Evolutionary conservation across 202 grass and related monocot genomes (phyloP), one percentile per base, ranked within the genome.

Genomic region (Setaria viridis): DNA sequence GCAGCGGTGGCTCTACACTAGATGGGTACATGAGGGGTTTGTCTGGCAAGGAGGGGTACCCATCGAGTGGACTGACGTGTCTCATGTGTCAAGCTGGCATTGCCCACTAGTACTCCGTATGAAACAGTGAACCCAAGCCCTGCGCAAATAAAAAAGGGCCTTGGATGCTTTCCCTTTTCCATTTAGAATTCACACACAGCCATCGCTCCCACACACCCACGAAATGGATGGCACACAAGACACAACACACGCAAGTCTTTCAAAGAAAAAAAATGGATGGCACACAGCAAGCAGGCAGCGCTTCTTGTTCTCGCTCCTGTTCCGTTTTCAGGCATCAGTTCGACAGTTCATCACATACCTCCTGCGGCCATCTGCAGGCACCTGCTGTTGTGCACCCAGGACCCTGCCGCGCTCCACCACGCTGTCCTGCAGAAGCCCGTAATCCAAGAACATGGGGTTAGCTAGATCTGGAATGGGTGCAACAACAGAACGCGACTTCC

Each of bases 151-250:
- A 82, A 74, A 76, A 67, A 54, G 16, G 77, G 74, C 88, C 62
- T 89, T 83, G 92, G 87, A 94, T 91, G 81, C 81, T 75, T 88
- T 67, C 80, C 77, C 47, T 68, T 89, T 85, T 82, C n/a, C 17
- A 45, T 60, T 45, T 54, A 74, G 67, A 68, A 80, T 51, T 72
- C 43, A 42, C 71, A 34, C 25, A 45, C 37, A 72, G 76, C 21
- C 46, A 45, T 21, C 9, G 16, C 67, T 3, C 19, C 19, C 45
- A 29, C 70, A 65, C 33, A 35, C 21, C 15, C 77, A 65, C 14
- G 20, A 30, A 34, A 73, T 48, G 70, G 70, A 49, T 29, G 45
- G 21, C 62, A 66, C 32, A 66, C 9, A 43, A 41, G 39, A 41
- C 39, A 41, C 39, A 41, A 41, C 39, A 58, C 55, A 58, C 19